Conservation (phyloP, 2,329 filamentous ascomycete species). For the Cercospora beticola region DNA sequence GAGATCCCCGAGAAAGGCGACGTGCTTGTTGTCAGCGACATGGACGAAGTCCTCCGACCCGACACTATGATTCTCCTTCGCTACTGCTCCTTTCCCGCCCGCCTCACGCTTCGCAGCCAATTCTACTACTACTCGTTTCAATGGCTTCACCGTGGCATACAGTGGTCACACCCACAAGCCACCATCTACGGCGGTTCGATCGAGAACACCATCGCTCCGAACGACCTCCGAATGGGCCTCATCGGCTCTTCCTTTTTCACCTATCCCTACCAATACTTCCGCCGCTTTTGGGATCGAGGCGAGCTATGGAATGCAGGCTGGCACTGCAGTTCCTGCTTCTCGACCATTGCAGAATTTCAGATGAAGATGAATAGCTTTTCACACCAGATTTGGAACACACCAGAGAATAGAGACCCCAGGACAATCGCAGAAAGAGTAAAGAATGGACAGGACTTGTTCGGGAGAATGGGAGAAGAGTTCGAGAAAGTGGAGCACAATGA, state of each 20-base stretch:
- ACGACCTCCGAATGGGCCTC: constrained; percentile 53
- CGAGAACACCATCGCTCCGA: constrained; percentile 51
- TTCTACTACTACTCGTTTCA: constrained; percentile 36
- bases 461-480: constrained; percentile 52
- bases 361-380: constrained; percentile 59
- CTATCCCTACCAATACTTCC: constrained; percentile 40
- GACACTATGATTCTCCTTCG: constrained; percentile 29
- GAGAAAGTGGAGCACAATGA: constrained; percentile 50
- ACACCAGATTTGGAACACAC: constrained; percentile 54
- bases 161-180: constrained; percentile 62
- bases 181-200: constrained; percentile 53
- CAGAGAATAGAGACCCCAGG: constrained; percentile 48
- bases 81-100: constrained; percentile 29
- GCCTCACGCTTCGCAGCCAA: constrained; percentile 30
- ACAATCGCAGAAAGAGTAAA: constrained; percentile 54
- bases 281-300: constrained; percentile 43
- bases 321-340: constrained; percentile 64
- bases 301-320: constrained; percentile 55
- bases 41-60: constrained; percentile 58
- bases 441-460: constrained; percentile 57
- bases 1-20: constrained; percentile 50
- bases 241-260: constrained; percentile 43
- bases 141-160: constrained; percentile 28
- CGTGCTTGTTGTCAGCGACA: constrained; percentile 60
- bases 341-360: constrained; percentile 55